Evolutionary conservation across 768 basidiomycete species (phyloP).

Genomic region (Tricholoma flavovirens): DNA sequence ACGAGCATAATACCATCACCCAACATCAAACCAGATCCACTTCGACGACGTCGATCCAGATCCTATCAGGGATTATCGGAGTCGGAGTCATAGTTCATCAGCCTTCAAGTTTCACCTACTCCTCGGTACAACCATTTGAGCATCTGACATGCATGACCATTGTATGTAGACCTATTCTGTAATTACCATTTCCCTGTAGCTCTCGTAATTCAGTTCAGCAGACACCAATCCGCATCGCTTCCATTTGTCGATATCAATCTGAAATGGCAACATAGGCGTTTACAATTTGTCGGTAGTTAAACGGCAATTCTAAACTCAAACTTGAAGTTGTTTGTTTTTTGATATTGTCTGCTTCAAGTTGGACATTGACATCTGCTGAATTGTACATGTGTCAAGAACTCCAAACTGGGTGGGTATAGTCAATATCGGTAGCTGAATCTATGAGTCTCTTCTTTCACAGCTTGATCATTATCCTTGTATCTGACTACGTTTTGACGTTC

Average conservation of each 20-base stretch:
- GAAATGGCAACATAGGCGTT: background rate
- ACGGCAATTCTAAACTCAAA: background rate
- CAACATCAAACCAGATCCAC: slow-evolving; percentile 22
- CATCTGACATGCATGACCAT: background rate
- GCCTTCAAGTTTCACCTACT: background rate
- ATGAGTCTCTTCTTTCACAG: background rate
- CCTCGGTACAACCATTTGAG: background rate
- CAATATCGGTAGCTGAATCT: background rate
- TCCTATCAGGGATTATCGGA: slow-evolving; percentile 26
- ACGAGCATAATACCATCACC: slow-evolving; percentile 26
- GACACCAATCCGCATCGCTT: background rate
- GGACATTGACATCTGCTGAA: background rate
- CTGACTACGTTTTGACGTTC: background rate
- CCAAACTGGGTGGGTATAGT: background rate
- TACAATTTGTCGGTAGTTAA: background rate
- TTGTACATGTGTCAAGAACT: too few species aligned
- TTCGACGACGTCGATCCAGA: slow-evolving; percentile 45
- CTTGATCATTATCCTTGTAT: background rate
- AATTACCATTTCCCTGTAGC: background rate
- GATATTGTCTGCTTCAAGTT: too few species aligned
- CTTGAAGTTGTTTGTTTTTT: background rate
- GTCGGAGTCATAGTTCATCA: slow-evolving; percentile 19
- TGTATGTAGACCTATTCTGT: background rate
- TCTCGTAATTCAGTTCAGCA: background rate
- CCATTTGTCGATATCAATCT: background rate